Evolutionary conservation across 2,329 filamentous ascomycete species (phyloP).

Genomic region (Dothideomycetes sp.): DNA sequence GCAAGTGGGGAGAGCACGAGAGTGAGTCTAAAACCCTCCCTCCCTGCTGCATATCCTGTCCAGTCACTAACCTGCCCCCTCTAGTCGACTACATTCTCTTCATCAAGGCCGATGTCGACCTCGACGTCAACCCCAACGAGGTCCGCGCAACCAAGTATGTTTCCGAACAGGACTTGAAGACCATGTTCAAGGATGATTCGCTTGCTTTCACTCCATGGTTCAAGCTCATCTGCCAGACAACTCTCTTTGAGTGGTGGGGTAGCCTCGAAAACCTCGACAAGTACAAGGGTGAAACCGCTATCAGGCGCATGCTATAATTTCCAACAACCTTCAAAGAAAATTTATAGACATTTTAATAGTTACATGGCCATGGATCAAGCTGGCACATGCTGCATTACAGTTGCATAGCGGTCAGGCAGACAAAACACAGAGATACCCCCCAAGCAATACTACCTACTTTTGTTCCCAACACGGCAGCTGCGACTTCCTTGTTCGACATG

Average conservation of each 20-base stretch:
- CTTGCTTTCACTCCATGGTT: conserved; percentile 97
- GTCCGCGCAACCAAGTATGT: conserved; percentile 80
- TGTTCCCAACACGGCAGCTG: too few relatives aligned
- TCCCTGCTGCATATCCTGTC: background rate
- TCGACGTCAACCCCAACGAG: conserved; percentile 78
- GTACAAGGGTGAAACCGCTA: conserved; percentile 76
- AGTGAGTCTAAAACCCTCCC: conserved; percentile 53
- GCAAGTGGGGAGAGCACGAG: conserved; percentile 98
- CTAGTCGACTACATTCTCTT: conserved; percentile 97
- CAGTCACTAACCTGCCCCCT: conserved; percentile 18
- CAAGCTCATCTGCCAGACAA: conserved; percentile 94
- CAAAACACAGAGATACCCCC: too few relatives aligned
- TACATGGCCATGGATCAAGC: background rate
- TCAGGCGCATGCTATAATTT: conserved; percentile 62
- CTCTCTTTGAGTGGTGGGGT: conserved; percentile 97
- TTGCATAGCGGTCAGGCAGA: conserved; percentile 10
- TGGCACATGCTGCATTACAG: conserved; percentile 3
- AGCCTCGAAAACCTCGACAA: conserved; percentile 77
- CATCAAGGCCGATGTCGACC: conserved; percentile 85
- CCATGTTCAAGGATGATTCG: conserved; percentile 70
- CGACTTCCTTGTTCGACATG: too few relatives aligned
- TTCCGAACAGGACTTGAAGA: conserved; percentile 68
- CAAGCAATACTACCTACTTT: too few relatives aligned
- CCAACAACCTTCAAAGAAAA: background rate
- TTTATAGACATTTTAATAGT: conserved; percentile 6